Evolutionary conservation across 768 basidiomycete genomes (phyloP), one percentile per base, ranked within the genome.

Genomic region (Clavaria fumosa): DNA sequence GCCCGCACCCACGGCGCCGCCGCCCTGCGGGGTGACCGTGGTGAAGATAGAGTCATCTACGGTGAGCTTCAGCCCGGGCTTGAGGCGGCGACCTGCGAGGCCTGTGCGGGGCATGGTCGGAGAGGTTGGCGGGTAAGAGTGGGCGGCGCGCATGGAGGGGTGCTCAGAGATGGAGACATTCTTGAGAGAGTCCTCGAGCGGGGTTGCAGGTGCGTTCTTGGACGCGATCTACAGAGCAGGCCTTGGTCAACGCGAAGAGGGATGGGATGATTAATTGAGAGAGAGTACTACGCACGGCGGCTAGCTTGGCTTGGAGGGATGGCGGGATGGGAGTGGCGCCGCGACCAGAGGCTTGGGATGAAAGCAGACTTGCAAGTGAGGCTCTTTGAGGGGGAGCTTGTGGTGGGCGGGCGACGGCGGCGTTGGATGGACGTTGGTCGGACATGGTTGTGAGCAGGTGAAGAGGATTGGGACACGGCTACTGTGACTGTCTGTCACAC

Each of bases 231-330:
- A n/a, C n/a, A n/a, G n/a, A n/a, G n/a, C n/a, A n/a, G n/a, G n/a
- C n/a, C n/a, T 38, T 34, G 38, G 15, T 20, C n/a, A 39, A 37
- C 12, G 9, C 9, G 26, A 38, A 27, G 38, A 31, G 12, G 18
- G 12, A 27, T 39, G 34, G 34, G 2, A 23, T 35, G 46, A 39
- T 32, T 5, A 10, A 11, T 4, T 26, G 14, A 31, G 30, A 64
- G 73, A 28, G 31, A 41, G 31, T 17, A 27, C 33, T 37, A 49
- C 57, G 48, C 53, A 91, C 88, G 20, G 80, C 84, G 28, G 82
- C 84, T 80, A 96, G 83, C 64, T 89, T 95, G 44, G 84, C 86
- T 53, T 90, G 89, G 31, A 97, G 68, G 32, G 74, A 69, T 0
- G 90, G 85, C 0, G 91, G 91, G 44, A 97, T 83, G 33, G 81